Evolutionary conservation across 2,329 filamentous ascomycete species (phyloP), one percentile per base, ranked within the genome.

Genomic region (Ophiostoma populinum): DNA sequence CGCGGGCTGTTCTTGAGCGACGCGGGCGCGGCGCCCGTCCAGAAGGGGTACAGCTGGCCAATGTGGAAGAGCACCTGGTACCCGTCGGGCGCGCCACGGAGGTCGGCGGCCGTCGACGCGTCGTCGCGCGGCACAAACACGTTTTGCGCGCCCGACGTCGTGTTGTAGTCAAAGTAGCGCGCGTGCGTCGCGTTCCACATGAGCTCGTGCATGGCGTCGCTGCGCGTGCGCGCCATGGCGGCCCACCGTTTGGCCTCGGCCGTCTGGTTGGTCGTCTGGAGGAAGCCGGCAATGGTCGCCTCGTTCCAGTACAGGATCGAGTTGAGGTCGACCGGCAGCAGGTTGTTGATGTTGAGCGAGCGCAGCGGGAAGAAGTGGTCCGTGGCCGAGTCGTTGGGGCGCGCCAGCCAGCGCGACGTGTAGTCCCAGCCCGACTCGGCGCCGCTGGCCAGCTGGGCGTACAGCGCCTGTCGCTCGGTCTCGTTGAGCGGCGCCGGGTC

Each of bases 351-450:
- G 50, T 77, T 76, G 28, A 78, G 61, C 11, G 64, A 73, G 21
- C 73, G 65, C 7, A 79, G 58, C 1, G 75, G 74, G 53, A 79
- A 79, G 49, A 70, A 76, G 15, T 65, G 58, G 44, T 76, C 69
- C 18, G 56, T 52, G 22, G 63, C 62, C 6, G 73, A 70, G 46
- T 77, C 72, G 4, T 53, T 49, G 0, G 72, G 72, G 16, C 61
- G 63, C 8, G 56, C 53, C 25, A 77, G 53, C 66, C 67, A 78
- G 34, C 75, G 65, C 1, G 63, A 54, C 7, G 54, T 58, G 45
- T 76, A 80, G 48, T 80, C 75, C 65, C 68, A 71, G 19, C 75
- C 74, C 5, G 65, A 70, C 50, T 79, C 75, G 15, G 75, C 75
- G 10, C 72, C 73, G 11, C 64, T 65, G 13, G 75, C 74, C 3